Evolutionary conservation across 2,329 filamentous ascomycete species (phyloP), one percentile per base, ranked within the genome.

Genomic region (Diaporthe caulivora): DNA sequence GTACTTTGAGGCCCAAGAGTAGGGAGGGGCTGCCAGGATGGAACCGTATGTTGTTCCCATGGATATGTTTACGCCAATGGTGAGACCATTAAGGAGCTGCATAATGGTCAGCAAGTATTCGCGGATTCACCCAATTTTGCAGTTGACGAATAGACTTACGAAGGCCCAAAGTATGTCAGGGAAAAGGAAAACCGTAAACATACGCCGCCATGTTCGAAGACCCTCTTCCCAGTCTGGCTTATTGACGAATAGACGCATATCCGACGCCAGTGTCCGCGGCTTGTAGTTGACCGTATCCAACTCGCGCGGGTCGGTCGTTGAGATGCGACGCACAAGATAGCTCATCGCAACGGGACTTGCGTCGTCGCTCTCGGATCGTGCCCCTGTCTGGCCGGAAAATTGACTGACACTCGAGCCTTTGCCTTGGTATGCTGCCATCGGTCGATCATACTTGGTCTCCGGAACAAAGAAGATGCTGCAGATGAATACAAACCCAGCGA

Each of bases 381-480:
- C 31, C 29, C 29, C 44, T 21, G 29, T 51, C 44, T 65, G 62
- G 44, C 44, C 29, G 8, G 62, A 13, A 18, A 51, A 65, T 29
- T 65, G 42, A 34, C 62, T 65, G 5, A 65, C 21, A 17, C 11
- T 37, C 3, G 62, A 37, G 44, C 62, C 62, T 34, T 65, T 65
- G 15, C 62, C 44, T 21, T 51, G 70, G 13, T 71, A 54, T 31
- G 44, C 70, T 2, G 57, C 54, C 24, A 71, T 26, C 0, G 70
- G 73, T 5, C 73, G 44, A 10, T 70, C 73, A 26, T 74, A 74
- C 15, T 72, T 65, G 6, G 73, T 74, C 70, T 74, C 70, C 9
- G 70, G 73, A 18, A 72, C 55, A 51, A 88, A 80, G 4, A 87
- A 86, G 1, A 89, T 80, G 72, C 88, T 89, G 15, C 84, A 83